These are phyloP conservation scores for Eragrostis nindensis DNA, from an alignment of 176 grass and related monocot species.

Conservation along the genomic window DNA sequence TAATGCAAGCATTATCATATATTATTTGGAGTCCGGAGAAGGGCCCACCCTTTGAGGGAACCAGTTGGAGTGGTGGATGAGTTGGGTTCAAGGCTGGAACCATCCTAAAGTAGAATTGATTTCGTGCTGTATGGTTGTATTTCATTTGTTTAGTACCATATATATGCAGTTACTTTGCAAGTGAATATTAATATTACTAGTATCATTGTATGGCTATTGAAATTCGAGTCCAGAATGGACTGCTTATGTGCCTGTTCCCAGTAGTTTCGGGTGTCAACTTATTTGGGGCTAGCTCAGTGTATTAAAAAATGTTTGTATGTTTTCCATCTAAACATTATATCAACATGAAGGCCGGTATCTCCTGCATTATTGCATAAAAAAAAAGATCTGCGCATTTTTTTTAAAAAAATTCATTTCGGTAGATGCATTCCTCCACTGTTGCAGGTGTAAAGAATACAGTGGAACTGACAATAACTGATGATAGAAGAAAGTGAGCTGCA, in stretches of 20 bases:
- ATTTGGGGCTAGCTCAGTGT: background rate
- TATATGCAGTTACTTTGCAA: background rate
- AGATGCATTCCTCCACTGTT: no score
- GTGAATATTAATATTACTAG: slow-evolving; percentile 7
- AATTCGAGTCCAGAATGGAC: background rate
- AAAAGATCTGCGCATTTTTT: background rate
- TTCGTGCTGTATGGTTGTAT: slow-evolving; percentile 38
- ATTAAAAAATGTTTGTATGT: background rate
- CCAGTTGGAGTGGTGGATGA: slow-evolving; percentile 46
- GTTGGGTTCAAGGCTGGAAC: slow-evolving; percentile 29
- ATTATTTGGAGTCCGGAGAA: slow-evolving; percentile 21
- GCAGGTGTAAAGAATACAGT: no score
- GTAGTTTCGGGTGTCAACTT: background rate
- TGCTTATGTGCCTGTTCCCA: background rate
- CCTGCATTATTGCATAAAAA: background rate
- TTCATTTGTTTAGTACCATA: slow-evolving; percentile 11
- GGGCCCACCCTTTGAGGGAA: slow-evolving; percentile 38
- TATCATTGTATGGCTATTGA: slow-evolving; percentile 14
- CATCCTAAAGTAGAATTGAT: slow-evolving; percentile 23
- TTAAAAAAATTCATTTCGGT: no score
- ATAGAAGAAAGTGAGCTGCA: background rate
- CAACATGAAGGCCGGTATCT: background rate
- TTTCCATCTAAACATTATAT: background rate
- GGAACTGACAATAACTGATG: background rate
- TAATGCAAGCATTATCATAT: slow-evolving; percentile 22